Conservation (phyloP, 75 land plant genomes). For the Pinus tabuliformis region DNA sequence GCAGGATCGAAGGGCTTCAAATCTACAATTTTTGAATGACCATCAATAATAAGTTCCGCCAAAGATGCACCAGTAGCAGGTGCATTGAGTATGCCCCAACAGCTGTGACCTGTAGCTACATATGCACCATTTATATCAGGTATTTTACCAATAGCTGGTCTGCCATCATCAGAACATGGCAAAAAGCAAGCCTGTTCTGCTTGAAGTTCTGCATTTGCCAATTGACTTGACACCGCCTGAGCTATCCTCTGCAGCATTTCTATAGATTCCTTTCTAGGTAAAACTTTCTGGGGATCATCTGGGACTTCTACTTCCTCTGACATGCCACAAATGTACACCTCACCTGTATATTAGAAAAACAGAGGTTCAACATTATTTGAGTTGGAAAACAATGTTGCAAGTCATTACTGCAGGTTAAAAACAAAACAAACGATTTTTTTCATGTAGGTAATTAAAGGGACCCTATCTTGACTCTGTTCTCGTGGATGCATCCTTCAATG, state of each 20-base stretch:
- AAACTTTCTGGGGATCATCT: constrained; percentile 58
- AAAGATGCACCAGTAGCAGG: constrained; percentile 90
- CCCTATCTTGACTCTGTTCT: neutral
- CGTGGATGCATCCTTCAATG: too few species aligned
- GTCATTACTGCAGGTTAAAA: neutral
- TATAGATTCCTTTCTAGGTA: constrained; percentile 57
- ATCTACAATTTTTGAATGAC: constrained; percentile 52
- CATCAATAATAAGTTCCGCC: constrained; percentile 84
- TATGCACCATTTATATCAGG: constrained; percentile 71
- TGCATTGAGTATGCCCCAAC: constrained; percentile 95
- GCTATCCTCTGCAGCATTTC: constrained; percentile 54
- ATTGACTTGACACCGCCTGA: constrained; percentile 63
- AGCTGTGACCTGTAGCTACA: constrained; percentile 90
- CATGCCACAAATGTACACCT: constrained; percentile 94
- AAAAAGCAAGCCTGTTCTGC: constrained; percentile 89
- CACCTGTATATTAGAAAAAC: constrained; percentile 38
- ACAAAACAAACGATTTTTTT: neutral
- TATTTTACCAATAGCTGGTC: constrained; percentile 75
- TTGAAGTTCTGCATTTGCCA: constrained; percentile 54
- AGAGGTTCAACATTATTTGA: neutral
- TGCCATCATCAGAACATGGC: constrained; percentile 77
- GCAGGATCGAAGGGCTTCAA: constrained; percentile 70
- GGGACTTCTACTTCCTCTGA: constrained; percentile 71
- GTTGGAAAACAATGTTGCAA: neutral
- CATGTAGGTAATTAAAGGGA: neutral